phyloP scores from a whole-genome alignment of 768 basidiomycete genomes.

The Myochromella boudieri region DNA sequence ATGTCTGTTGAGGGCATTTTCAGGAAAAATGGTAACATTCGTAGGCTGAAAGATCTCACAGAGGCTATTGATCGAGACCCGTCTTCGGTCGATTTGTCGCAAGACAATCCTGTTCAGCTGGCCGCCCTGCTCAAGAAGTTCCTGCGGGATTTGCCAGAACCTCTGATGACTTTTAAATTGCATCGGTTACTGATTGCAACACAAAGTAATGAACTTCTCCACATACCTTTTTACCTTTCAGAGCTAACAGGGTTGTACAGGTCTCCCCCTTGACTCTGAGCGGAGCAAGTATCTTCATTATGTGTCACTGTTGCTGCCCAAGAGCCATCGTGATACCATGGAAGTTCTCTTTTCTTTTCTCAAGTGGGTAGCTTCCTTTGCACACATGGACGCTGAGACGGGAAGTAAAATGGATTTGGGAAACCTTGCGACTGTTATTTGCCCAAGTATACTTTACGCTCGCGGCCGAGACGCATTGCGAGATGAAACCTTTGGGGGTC shows the following conservation, averaged over 20 bases:
- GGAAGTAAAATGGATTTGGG: slow-evolving; percentile 98
- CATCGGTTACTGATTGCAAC: slow-evolving; percentile 87
- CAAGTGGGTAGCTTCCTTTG: slow-evolving; percentile 99
- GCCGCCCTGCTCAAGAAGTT: slow-evolving; percentile 98
- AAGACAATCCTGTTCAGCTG: slow-evolving; percentile 95
- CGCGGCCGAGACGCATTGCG: slow-evolving; percentile 80
- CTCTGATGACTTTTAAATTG: slow-evolving; percentile 91
- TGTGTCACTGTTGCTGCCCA: slow-evolving; percentile 83
- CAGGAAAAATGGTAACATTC: slow-evolving; percentile 96
- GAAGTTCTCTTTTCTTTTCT: slow-evolving; percentile 98
- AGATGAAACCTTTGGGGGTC: slow-evolving; percentile 91
- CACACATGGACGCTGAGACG: slow-evolving; percentile 95
- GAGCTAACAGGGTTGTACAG: slow-evolving; percentile 37
- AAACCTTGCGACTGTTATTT: slow-evolving; percentile 96
- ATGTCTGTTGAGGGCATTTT: slow-evolving; percentile 99
- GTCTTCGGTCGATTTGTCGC: slow-evolving; percentile 84
- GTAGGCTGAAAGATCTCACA: slow-evolving; percentile 85
- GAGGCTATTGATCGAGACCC: slow-evolving; percentile 96
- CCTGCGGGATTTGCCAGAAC: slow-evolving; percentile 93
- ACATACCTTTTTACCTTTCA: background rate
- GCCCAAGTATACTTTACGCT: slow-evolving; percentile 96
- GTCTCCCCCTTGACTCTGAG: slow-evolving; percentile 70
- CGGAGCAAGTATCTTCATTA: slow-evolving; percentile 84
- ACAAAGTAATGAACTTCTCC: slow-evolving; percentile 64
- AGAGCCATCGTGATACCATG: slow-evolving; percentile 94